Percentiles rank a stretch among this genome's conserved stretches.
These are phyloP conservation scores for Protoeuglena noctilucae DNA, from an alignment of 139 green algal genomes.

Conservation along the genomic window DNA sequence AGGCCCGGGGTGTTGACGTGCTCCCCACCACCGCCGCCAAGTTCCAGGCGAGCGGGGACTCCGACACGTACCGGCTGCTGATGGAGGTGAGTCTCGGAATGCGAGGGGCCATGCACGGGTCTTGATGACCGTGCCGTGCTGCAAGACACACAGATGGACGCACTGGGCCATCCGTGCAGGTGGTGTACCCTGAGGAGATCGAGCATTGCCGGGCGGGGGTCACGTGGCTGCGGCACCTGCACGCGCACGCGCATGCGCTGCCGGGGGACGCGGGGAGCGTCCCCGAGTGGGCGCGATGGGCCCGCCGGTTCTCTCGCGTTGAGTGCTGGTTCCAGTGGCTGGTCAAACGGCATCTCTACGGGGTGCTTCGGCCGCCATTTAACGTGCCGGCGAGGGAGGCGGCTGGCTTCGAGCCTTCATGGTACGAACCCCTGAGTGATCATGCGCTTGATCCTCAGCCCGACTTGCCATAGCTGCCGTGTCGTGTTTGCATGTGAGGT, in stretches of 20 bases:
- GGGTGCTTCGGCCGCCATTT: conserved; percentile 56
- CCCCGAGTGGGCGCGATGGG: not conserved
- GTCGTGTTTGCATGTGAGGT: no score
- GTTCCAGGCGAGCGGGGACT: conserved; percentile 51
- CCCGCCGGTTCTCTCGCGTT: not conserved
- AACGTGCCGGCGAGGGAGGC: conserved; percentile 51
- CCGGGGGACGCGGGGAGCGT: not conserved
- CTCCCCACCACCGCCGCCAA: conserved; percentile 68
- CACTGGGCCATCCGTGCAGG: conserved; percentile 7
- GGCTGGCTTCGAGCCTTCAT: conserved; percentile 48
- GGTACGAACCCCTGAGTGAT: conserved; percentile 57
- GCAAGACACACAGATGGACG: not conserved
- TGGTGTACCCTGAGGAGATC: conserved; percentile 53
- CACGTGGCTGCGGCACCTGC: conserved; percentile 57
- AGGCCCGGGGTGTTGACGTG: conserved; percentile 66
- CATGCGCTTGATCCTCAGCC: no score
- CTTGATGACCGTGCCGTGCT: no score
- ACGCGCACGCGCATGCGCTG: conserved; percentile 9
- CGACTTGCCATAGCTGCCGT: no score
- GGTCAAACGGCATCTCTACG: conserved; percentile 1
- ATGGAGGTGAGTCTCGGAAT: conserved; percentile 40
- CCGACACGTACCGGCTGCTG: conserved; percentile 39
- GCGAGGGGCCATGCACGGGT: no score
- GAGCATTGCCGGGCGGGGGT: conserved; percentile 74
- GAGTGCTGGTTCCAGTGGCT: not conserved